Evolutionary conservation across 148 eudicot species (phyloP).

Genomic region (Rhododendron simsii): DNA sequence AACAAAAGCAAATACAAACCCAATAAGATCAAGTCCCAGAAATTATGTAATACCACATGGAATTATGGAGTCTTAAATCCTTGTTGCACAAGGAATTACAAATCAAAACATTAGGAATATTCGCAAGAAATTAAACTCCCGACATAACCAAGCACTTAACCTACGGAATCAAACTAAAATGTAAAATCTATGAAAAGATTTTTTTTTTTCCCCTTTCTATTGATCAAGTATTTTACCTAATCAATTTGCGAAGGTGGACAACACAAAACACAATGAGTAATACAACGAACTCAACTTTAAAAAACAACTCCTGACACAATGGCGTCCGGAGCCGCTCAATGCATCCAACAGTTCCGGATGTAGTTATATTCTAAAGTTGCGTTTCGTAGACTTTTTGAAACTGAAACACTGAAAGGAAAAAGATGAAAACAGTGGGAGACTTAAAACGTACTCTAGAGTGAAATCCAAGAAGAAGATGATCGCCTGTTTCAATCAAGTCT

Average conservation of each 20-base stretch:
- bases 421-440: not conserved
- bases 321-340: not conserved
- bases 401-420: not conserved
- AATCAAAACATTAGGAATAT: not conserved
- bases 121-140: not conserved
- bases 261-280: not conserved
- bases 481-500: constrained; percentile 19
- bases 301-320: not conserved
- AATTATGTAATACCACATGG: not conserved
- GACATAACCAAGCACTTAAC: not conserved
- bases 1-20: not conserved
- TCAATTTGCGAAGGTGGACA: not conserved
- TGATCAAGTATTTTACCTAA: not conserved
- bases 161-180: not conserved
- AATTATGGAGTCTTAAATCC: not conserved
- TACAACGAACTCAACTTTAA: not conserved
- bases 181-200: not conserved
- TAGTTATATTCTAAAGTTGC: not conserved
- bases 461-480: not conserved
- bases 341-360: not conserved
- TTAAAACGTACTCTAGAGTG: no score
- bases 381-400: no score
- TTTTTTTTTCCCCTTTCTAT: not conserved
- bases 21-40: not conserved
- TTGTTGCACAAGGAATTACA: not conserved